Conservation (phyloP, 2,329 filamentous ascomycete species). For the Didymella pomorum region DNA sequence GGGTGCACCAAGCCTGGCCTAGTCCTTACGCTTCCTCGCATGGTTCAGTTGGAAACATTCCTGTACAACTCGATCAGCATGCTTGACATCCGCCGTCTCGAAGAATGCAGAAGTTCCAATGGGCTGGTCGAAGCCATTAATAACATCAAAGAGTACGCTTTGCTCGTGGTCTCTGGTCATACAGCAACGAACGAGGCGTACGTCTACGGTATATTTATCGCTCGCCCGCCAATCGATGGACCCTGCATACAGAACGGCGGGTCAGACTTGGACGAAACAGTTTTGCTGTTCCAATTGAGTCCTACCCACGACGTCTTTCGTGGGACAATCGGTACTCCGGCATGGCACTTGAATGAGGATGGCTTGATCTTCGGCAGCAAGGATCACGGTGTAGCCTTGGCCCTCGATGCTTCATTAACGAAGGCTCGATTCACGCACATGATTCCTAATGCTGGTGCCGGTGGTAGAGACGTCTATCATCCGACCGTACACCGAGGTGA, state of each 20-base stretch:
- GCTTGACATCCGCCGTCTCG: conserved; percentile 1
- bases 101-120: background rate
- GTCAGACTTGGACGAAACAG: background rate
- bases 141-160: background rate
- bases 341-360: background rate
- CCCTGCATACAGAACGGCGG: conserved; percentile 1
- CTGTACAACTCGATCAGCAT: conserved; percentile 9
- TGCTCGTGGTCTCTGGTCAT: background rate
- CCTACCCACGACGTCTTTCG: conserved; percentile 4
- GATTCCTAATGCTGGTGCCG: background rate
- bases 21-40: conserved; percentile 6
- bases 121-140: background rate
- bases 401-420: background rate
- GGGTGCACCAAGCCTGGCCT: conserved; percentile 1
- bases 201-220: background rate
- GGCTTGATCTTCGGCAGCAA: background rate
- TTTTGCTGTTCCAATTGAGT: conserved; percentile 6
- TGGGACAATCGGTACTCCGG: background rate
- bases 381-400: background rate
- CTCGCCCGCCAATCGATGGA: background rate
- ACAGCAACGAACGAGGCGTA: background rate
- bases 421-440: conserved; percentile 1
- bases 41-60: conserved; percentile 6
- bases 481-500: background rate
- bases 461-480: background rate